Evolutionary conservation across 2,329 filamentous ascomycete genomes (phyloP).

Genomic region (Arthrobotrys sinensis): DNA sequence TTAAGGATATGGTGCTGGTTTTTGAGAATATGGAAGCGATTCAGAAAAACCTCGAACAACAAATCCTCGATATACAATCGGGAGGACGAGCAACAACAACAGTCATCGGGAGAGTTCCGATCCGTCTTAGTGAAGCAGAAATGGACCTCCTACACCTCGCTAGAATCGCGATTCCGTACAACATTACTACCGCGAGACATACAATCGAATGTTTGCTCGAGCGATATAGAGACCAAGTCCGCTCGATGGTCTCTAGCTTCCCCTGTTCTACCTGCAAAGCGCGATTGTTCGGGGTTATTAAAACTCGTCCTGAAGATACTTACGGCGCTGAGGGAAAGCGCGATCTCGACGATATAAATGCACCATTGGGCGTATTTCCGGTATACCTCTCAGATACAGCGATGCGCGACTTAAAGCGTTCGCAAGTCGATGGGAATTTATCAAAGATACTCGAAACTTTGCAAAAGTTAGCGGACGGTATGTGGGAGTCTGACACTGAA

Average conservation of each 20-base stretch:
- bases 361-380: slow-evolving; percentile 32
- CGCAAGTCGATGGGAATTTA: slow-evolving; percentile 23
- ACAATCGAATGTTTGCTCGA: neutral
- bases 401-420: slow-evolving; percentile 31
- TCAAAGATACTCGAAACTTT: slow-evolving; percentile 6
- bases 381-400: slow-evolving; percentile 28
- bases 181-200: slow-evolving; percentile 12
- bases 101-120: neutral
- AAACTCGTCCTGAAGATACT: neutral
- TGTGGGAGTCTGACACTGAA: slow-evolving; percentile 26
- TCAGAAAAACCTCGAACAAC: slow-evolving; percentile 3
- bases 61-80: neutral
- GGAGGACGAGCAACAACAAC: too few relatives aligned
- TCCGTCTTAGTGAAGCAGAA: neutral
- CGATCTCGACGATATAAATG: slow-evolving; percentile 14
- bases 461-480: slow-evolving; percentile 28
- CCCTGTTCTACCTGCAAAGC: slow-evolving; percentile 30
- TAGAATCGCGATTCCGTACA: slow-evolving; percentile 14
- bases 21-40: slow-evolving; percentile 17
- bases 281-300: neutral
- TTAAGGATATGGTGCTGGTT: neutral
- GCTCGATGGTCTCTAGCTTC: slow-evolving; percentile 29
- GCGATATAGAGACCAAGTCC: slow-evolving; percentile 9
- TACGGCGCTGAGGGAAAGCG: neutral
- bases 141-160: neutral